Evolutionary conservation across 345 rosid genomes (phyloP).

Genomic region (Orychophragmus violaceus): DNA sequence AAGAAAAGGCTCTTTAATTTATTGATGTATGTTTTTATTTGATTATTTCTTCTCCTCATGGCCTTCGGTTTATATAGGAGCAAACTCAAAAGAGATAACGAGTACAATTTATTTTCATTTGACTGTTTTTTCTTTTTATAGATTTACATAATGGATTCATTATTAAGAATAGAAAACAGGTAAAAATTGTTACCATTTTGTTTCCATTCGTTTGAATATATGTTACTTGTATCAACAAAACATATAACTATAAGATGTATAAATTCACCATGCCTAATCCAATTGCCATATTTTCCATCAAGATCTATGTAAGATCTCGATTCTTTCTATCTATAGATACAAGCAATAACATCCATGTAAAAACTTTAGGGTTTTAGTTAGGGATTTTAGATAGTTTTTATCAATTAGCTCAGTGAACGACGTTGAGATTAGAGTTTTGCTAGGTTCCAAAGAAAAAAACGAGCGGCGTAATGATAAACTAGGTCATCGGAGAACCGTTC

Average conservation of each 20-base stretch:
- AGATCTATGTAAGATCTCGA: too few species aligned
- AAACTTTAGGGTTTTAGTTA: too few species aligned
- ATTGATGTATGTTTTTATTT: background rate
- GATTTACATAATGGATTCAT: background rate
- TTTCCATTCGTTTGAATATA: background rate
- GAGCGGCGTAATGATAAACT: too few species aligned
- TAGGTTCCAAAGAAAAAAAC: too few species aligned
- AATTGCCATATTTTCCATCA: background rate
- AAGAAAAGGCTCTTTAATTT: background rate
- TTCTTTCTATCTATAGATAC: too few species aligned
- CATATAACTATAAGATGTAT: background rate
- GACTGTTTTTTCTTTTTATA: background rate
- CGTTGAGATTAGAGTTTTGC: too few species aligned
- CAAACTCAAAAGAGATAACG: background rate
- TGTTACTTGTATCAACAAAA: conserved; percentile 3
- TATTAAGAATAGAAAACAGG: background rate
- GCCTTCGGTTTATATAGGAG: conserved; percentile 7
- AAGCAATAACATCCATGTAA: too few species aligned
- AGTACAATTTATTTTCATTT: background rate
- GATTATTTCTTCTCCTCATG: background rate
- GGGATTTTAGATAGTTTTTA: too few species aligned
- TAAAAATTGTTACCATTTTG: background rate
- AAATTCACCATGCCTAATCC: background rate
- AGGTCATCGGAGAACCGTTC: too few species aligned
- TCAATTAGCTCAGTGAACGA: too few species aligned